Conservation (phyloP, 2,329 filamentous ascomycete genomes). For the Neofusicoccum umdonicola region DNA sequence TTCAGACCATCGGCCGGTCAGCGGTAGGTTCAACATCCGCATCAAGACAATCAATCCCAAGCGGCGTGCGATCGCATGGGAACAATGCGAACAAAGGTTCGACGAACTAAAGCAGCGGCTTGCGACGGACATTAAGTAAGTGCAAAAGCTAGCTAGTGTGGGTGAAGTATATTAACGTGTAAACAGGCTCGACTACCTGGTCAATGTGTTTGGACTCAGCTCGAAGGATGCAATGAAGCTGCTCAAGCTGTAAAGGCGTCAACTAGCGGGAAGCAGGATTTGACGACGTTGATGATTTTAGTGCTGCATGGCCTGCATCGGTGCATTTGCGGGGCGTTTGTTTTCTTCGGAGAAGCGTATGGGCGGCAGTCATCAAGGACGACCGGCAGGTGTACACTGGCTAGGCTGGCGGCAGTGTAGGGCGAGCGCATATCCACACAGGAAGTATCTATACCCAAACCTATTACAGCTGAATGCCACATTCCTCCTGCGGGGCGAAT, state of each 20-base stretch:
- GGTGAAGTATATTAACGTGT: not conserved
- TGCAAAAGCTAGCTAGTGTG: slow-evolving; percentile 21
- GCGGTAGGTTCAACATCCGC: slow-evolving; percentile 75
- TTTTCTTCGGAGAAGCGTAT: not conserved
- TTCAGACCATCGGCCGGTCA: slow-evolving; percentile 91
- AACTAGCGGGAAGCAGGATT: not conserved
- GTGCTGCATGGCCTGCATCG: slow-evolving; percentile 15
- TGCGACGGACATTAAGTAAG: slow-evolving; percentile 74
- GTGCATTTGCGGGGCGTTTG: slow-evolving; percentile 10
- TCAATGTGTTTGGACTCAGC: slow-evolving; percentile 59
- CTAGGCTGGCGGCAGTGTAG: not conserved
- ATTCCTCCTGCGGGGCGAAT: not conserved
- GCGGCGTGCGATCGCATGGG: slow-evolving; percentile 65
- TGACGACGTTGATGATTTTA: slow-evolving; percentile 16
- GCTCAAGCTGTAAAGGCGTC: not conserved
- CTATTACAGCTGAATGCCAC: not conserved
- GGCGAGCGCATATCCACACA: slow-evolving; percentile 10
- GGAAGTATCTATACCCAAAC: slow-evolving; percentile 5
- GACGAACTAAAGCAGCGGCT: slow-evolving; percentile 68
- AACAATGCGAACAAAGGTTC: slow-evolving; percentile 72
- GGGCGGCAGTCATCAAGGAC: not conserved
- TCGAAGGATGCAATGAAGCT: slow-evolving; percentile 49
- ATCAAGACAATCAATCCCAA: slow-evolving; percentile 77
- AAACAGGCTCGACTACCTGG: slow-evolving; percentile 61
- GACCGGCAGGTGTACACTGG: not conserved